A percentile compares a stretch with the other conserved stretches of the same genome.
These are phyloP conservation scores for Arthrinium phaeospermum DNA, from an alignment of 2,329 filamentous ascomycete species.

Conservation along the genomic window DNA sequence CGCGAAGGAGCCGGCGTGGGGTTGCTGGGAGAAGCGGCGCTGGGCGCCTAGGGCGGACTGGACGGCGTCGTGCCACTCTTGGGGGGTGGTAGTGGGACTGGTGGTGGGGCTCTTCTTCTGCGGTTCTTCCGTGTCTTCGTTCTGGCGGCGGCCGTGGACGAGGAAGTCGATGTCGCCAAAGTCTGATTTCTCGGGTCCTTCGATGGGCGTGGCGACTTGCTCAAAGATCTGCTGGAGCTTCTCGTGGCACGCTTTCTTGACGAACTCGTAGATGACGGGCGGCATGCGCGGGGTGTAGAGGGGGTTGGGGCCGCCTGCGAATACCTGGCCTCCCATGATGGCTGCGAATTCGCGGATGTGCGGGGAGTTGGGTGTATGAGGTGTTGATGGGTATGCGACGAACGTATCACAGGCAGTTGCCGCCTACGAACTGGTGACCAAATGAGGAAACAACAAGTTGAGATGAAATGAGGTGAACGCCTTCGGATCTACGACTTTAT, in stretches of 20 bases:
- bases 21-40: slow-evolving; percentile 31
- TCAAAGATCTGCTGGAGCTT: slow-evolving; percentile 58
- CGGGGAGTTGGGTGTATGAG: neutral
- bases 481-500: neutral
- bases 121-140: neutral
- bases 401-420: neutral
- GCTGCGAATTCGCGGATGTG: fast-evolving
- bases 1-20: slow-evolving; percentile 52
- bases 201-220: slow-evolving; percentile 64
- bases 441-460: neutral
- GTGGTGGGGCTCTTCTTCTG: neutral
- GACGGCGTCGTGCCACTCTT: slow-evolving; percentile 33
- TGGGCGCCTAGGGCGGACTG: slow-evolving; percentile 52
- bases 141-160: slow-evolving; percentile 46
- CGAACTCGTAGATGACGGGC: slow-evolving; percentile 57
- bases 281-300: slow-evolving; percentile 72
- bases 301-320: slow-evolving; percentile 50
- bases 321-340: slow-evolving; percentile 71
- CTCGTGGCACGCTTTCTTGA: slow-evolving; percentile 52
- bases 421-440: neutral
- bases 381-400: neutral
- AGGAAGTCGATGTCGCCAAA: slow-evolving; percentile 77
- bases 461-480: neutral
- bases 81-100: too few species aligned
- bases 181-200: slow-evolving; percentile 70